These are phyloP conservation scores for Turritis glabra DNA, from an alignment of 345 rosid species.

Conservation along the genomic window DNA sequence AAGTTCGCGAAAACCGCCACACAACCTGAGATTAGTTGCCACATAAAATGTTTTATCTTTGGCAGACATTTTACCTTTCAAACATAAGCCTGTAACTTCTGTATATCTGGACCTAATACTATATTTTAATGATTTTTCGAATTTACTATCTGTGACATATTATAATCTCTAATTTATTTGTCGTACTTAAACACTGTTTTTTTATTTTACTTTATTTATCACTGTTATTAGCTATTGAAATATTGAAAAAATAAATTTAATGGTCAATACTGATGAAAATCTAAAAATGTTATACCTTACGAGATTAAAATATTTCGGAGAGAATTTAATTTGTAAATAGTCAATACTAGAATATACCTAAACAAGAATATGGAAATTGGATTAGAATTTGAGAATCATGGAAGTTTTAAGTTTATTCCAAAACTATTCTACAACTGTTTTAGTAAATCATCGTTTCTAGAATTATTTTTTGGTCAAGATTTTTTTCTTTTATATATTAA, in stretches of 20 bases:
- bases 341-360: not conserved
- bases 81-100: no score
- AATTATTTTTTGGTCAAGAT: not conserved
- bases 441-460: not conserved
- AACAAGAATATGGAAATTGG: not conserved
- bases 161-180: no score
- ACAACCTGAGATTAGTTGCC: no score
- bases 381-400: not conserved
- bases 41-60: no score
- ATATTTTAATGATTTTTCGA: no score
- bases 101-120: no score
- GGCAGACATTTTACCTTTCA: no score
- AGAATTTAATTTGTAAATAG: not conserved
- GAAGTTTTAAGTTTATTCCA: not conserved
- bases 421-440: not conserved
- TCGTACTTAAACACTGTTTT: conserved; percentile 4
- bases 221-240: not conserved
- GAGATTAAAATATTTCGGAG: not conserved
- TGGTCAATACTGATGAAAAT: not conserved
- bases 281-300: not conserved
- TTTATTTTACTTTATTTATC: not conserved
- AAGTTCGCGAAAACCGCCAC: no score
- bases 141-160: no score
- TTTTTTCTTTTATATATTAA: not conserved
- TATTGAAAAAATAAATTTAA: not conserved